phyloP scores from a whole-genome alignment of 805 yeast species.

The Isabelozyma rhagii region DNA sequence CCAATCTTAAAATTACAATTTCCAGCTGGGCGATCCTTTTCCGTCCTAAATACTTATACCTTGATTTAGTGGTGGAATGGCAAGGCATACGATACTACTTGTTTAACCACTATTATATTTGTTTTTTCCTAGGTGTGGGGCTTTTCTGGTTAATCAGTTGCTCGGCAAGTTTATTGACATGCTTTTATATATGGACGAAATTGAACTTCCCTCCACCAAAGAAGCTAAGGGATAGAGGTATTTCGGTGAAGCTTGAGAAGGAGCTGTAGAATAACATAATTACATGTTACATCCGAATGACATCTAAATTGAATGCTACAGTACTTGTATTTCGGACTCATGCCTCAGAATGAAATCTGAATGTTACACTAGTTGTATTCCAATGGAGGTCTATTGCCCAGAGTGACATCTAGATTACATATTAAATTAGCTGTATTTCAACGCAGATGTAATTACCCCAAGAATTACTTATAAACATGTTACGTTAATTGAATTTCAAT shows the following conservation, averaged over 20 bases:
- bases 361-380: too few species aligned
- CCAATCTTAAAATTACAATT: not conserved
- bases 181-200: conserved; percentile 16
- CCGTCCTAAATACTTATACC: not conserved
- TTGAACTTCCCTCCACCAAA: conserved; percentile 2
- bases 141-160: conserved; percentile 37
- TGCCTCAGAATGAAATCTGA: too few species aligned
- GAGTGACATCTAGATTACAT: too few species aligned
- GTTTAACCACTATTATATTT: conserved; percentile 28
- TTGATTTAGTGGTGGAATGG: conserved; percentile 32
- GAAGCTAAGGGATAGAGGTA: not conserved
- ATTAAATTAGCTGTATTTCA: too few species aligned
- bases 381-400: too few species aligned
- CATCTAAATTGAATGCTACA: too few species aligned
- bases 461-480: too few species aligned
- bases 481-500: too few species aligned
- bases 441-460: too few species aligned
- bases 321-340: too few species aligned
- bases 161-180: conserved; percentile 22
- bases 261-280: too few species aligned
- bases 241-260: not conserved
- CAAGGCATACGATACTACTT: conserved; percentile 41
- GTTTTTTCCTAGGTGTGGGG: conserved; percentile 33
- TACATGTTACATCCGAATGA: too few species aligned
- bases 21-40: not conserved